Percentiles rank a stretch among this genome's conserved stretches.
These are phyloP conservation scores for Scedosporium boydii DNA, from an alignment of 2,329 filamentous ascomycete genomes.

Conservation along the genomic window DNA sequence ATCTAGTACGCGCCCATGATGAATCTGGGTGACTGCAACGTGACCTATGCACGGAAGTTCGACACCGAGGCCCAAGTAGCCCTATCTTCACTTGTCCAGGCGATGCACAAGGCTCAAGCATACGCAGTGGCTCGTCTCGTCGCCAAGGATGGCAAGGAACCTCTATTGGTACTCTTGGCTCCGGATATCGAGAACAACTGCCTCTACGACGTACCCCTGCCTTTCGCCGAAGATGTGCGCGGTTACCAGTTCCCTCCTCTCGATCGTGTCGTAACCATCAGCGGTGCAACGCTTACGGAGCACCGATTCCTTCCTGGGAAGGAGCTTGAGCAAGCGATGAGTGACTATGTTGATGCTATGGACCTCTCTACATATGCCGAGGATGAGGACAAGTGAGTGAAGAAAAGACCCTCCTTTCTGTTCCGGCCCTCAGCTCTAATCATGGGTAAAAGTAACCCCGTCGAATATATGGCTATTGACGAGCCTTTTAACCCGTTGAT, in stretches of 20 bases:
- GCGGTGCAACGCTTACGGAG: constrained; percentile 67
- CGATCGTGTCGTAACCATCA: constrained; percentile 80
- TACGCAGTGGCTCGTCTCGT: constrained; percentile 84
- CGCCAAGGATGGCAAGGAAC: constrained; percentile 71
- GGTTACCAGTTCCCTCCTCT: constrained; percentile 87
- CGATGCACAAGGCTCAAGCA: constrained; percentile 73
- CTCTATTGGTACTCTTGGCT: constrained; percentile 66
- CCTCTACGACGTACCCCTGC: constrained; percentile 79
- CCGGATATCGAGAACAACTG: constrained; percentile 77
- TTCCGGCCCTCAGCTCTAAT: not conserved
- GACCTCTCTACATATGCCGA: constrained; percentile 63
- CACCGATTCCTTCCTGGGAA: constrained; percentile 75
- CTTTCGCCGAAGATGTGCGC: constrained; percentile 86
- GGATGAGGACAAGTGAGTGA: constrained; percentile 62
- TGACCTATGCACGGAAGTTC: constrained; percentile 66
- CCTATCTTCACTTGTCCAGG: constrained; percentile 81
- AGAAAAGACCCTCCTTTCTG: constrained; percentile 2
- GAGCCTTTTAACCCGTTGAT: constrained; percentile 77
- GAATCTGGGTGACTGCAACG: constrained; percentile 69
- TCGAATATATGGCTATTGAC: constrained; percentile 68
- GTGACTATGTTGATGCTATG: constrained; percentile 87
- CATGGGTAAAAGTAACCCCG: constrained; percentile 22
- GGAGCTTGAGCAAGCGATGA: constrained; percentile 72
- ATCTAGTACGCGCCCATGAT: constrained; percentile 71
- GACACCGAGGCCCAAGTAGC: constrained; percentile 79